Percentiles rank a stretch among this genome's conserved stretches.
These are phyloP conservation scores for Ciborinia camelliae DNA, from an alignment of 2,329 filamentous ascomycete species.

Conservation along the genomic window DNA sequence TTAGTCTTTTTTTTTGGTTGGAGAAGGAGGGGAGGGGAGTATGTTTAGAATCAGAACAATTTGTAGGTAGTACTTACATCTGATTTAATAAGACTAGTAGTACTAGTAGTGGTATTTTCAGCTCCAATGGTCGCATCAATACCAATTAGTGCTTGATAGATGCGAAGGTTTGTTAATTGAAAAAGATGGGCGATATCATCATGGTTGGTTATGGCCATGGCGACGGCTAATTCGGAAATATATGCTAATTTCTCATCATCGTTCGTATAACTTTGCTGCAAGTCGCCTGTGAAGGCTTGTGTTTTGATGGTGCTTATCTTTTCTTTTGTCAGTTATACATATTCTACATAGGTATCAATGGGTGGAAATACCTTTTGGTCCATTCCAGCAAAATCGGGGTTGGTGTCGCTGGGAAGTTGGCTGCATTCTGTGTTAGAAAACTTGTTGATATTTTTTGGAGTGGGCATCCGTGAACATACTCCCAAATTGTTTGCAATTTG, in stretches of 20 bases:
- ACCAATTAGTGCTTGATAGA: slow-evolving; percentile 12
- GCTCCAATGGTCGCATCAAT: not conserved
- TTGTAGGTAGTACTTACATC: slow-evolving; percentile 6
- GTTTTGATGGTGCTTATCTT: slow-evolving; percentile 13
- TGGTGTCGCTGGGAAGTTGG: slow-evolving; percentile 11
- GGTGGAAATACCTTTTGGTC: slow-evolving; percentile 5
- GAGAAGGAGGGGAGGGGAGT: not conserved
- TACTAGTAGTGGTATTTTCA: not conserved
- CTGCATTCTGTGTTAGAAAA: not conserved
- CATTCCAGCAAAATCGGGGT: slow-evolving; percentile 13
- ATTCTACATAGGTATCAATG: not conserved
- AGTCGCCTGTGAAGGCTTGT: not conserved
- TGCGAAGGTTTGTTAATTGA: not conserved
- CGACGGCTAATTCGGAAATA: slow-evolving; percentile 3
- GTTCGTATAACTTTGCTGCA: not conserved
- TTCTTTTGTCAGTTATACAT: not conserved
- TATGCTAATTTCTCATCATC: slow-evolving; percentile 5
- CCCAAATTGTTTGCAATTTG: slow-evolving; percentile 6
- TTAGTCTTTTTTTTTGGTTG: not conserved
- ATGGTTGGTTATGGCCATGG: slow-evolving; percentile 5
- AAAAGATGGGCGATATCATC: not conserved
- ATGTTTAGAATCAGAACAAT: not conserved
- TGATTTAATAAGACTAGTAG: not conserved
- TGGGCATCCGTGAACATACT: not conserved
- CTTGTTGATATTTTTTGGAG: not conserved